A percentile compares a stretch with the other conserved stretches of the same genome.
Evolutionary conservation across 2,329 filamentous ascomycete species (phyloP).

Genomic region (Phialophora chinensis): DNA sequence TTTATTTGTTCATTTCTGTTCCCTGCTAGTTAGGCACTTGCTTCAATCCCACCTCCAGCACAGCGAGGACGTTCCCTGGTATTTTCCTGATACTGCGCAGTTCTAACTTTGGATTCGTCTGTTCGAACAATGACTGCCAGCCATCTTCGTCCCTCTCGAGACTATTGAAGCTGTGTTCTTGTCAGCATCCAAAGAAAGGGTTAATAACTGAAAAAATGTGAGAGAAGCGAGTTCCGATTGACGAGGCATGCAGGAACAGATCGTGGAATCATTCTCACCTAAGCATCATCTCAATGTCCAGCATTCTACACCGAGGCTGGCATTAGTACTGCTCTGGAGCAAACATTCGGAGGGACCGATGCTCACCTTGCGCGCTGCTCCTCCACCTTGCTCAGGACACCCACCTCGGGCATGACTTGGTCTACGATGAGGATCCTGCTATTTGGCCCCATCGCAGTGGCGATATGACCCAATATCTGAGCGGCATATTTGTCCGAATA

Average conservation of each 20-base stretch:
- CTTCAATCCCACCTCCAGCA: slow-evolving; percentile 28
- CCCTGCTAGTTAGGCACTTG: not conserved
- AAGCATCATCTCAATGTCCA: slow-evolving; percentile 38
- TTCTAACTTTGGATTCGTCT: slow-evolving; percentile 30
- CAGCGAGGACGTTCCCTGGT: slow-evolving; percentile 25
- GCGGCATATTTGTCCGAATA: slow-evolving; percentile 46
- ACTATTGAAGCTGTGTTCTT: slow-evolving; percentile 21
- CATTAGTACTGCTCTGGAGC: not conserved
- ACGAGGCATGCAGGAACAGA: not conserved
- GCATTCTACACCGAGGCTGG: slow-evolving; percentile 1
- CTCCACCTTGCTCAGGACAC: slow-evolving; percentile 8
- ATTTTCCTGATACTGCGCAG: slow-evolving; percentile 28
- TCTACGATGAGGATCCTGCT: slow-evolving; percentile 45
- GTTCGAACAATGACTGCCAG: slow-evolving; percentile 33
- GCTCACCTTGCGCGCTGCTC: slow-evolving; percentile 19
- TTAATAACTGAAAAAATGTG: not conserved
- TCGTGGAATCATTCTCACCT: slow-evolving; percentile 16
- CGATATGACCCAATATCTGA: slow-evolving; percentile 44
- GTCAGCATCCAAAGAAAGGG: not conserved
- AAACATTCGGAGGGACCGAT: not conserved
- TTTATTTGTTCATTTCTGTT: not conserved
- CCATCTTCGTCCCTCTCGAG: slow-evolving; percentile 33
- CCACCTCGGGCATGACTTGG: slow-evolving; percentile 35
- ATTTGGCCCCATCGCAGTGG: slow-evolving; percentile 45
- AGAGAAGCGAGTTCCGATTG: not conserved